Base-by-base conservation (phyloP, 371 early-diverging fungal genomes). In the Mucor irregularis region DNA sequence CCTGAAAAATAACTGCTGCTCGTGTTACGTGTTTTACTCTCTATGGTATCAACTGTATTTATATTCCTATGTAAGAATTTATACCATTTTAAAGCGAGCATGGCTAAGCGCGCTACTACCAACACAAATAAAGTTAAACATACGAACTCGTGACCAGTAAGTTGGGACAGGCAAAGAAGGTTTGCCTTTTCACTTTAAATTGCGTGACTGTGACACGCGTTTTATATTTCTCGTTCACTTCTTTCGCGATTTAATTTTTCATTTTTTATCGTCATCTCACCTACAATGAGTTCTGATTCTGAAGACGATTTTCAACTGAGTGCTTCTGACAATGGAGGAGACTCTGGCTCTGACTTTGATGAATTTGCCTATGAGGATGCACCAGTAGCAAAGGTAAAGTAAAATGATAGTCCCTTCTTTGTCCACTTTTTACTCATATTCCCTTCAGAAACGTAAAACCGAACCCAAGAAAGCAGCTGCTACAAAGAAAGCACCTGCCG, bases 281-380 rank as follows among this genome's bases (percentile, higher is more conserved):
- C 0, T 10, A 51, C 26, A 35, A 64, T 64, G 64, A 55, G 55
- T 28, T 48, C 49, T n/a, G 62, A 38, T 34, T 47, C 47, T 16
- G 62, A 62, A 35, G 38, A 43, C 58, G 51, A 35, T 14, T 43
- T 43, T 14, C 33, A 40, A 51, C 4, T 38, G 1, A 43, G 21
- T 40, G 50, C 47, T 4, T 38, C 39, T 29, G 31, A 39, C 10
- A 31, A 37, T 5, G 49, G 43, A 2, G 39, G 19, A 13, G 58
- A 58, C 25, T 63, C 64, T 22, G 64, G 58, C 11, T 44, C 39
- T 28, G 58, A 64, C 9, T 64, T 28, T 16, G 54, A 55, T 8
- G 49, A 49, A 4, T 53, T 30, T 26, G 42, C 24, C 13, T 46
- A 14, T 10, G 35, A 34, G 10, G 10, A 34, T 3, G 35, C 10